Evolutionary conservation across 805 yeast species (phyloP).

Genomic region (Saccharomycopsis babjevae): DNA sequence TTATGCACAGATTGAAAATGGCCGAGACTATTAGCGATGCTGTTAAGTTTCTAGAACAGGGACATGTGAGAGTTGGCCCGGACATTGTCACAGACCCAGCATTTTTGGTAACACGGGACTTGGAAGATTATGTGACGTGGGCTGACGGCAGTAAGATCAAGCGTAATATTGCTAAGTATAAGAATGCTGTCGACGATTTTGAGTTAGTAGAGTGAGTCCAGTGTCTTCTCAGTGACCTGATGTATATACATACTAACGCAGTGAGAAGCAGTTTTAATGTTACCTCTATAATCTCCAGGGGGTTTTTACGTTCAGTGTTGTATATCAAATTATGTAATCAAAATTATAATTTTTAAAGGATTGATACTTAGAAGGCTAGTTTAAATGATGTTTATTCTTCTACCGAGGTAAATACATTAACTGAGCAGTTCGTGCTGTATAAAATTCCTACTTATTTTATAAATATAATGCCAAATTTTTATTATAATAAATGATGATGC

Average conservation of each 20-base stretch:
- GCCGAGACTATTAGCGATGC: slow-evolving; percentile 85
- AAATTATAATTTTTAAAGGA: too few relatives aligned
- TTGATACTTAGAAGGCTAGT: too few relatives aligned
- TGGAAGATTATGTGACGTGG: slow-evolving; percentile 98
- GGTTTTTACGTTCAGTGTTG: too few relatives aligned
- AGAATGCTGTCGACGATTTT: slow-evolving; percentile 59
- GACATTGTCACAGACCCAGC: slow-evolving; percentile 94
- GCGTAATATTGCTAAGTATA: slow-evolving; percentile 76
- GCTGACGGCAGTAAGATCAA: slow-evolving; percentile 93
- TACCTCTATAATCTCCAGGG: too few relatives aligned
- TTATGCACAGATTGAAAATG: slow-evolving; percentile 91
- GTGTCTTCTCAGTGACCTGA: background rate
- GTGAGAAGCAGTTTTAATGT: too few relatives aligned
- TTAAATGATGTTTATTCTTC: too few relatives aligned
- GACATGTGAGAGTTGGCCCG: slow-evolving; percentile 96
- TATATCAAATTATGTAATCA: too few relatives aligned
- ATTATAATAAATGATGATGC: background rate
- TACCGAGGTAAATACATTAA: too few relatives aligned
- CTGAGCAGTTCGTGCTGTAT: too few relatives aligned
- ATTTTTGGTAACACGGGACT: slow-evolving; percentile 77
- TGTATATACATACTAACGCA: too few relatives aligned
- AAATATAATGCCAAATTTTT: background rate
- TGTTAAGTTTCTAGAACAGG: slow-evolving; percentile 86
- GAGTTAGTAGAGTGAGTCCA: slow-evolving; percentile 26
- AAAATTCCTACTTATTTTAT: background rate